Base-by-base conservation (phyloP, 805 yeast genomes). In the Phaffomyces antillensis region DNA sequence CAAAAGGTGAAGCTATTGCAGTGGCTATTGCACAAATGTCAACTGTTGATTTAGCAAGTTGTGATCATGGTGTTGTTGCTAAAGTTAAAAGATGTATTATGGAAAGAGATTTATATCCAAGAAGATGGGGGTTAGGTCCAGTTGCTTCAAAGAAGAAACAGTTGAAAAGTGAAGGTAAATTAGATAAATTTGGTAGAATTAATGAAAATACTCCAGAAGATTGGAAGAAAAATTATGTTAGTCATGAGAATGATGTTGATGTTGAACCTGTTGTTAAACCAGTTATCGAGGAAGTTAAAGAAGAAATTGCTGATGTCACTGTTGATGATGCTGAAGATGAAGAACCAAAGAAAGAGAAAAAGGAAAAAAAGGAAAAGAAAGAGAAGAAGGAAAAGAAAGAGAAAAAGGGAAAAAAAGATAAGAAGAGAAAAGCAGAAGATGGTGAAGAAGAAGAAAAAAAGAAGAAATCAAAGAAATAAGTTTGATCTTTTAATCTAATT, bases 91-190 rank as follows among this genome's bases (percentile, higher is more conserved):
- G 99, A 75, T 91, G 98, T 75, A 93, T 93, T 60, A 93, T 93
- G 99, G 99, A 93, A 75, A 84, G 99, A 75, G 99, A 93, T 68
- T 80, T 96, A 42, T 93, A 93, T 70, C 99, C 99, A 71, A 86
- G 99, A 78, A 84, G 97, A 78, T 93, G 99, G 99, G 99, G 99
- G 51, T 73, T 93, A 59, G 99, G 99, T 59, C 99, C 99, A 59
- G 87, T 90, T 65, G 98, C 99, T 49, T 88, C 86, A 70, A 89
- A 89, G 83, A 93, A 93, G 86, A 93, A 93, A 78, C 96, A 91
- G 75, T 74, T 93, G 77, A 91, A 90, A 78, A 85, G 95, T 44
- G 96, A 86, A 54, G 99, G 98, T 62, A 91, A 93, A 72, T 81
- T 93, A 63, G 99, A 93, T 75, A 87, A 91, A 71, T 93, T 71